A percentile compares a stretch with the other conserved stretches of the same genome.
Conservation (phyloP, 2,329 filamentous ascomycete genomes). For the Tolypocladium inflatum region DNA sequence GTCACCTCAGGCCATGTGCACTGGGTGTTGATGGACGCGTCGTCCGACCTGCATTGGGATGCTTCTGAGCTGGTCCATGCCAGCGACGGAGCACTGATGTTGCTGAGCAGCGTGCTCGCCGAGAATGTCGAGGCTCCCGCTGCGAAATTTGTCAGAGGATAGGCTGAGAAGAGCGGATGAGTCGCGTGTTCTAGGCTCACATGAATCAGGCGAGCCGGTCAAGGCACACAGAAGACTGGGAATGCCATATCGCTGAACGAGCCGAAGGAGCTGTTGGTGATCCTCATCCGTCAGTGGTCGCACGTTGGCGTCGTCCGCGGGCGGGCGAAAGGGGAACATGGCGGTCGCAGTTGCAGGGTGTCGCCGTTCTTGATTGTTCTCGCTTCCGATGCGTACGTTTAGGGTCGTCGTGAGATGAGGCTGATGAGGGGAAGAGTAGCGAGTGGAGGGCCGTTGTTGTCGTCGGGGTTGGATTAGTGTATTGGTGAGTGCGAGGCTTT, state of each 20-base stretch:
- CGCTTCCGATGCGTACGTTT: not conserved
- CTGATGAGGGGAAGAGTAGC: not conserved
- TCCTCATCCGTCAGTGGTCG: slow-evolving; percentile 28
- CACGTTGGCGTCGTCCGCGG: slow-evolving; percentile 23
- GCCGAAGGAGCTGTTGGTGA: slow-evolving; percentile 24
- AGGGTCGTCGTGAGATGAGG: not conserved
- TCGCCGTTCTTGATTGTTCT: not conserved
- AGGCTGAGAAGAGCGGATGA: not conserved
- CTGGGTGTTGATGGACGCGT: slow-evolving; percentile 28
- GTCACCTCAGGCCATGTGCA: slow-evolving; percentile 26
- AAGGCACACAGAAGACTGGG: slow-evolving; percentile 26
- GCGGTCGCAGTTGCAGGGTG: not conserved
- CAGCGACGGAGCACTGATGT: slow-evolving; percentile 28
- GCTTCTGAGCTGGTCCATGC: slow-evolving; percentile 31
- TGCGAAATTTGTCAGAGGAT: slow-evolving; percentile 7
- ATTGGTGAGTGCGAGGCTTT: not conserved
- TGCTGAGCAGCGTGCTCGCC: slow-evolving; percentile 30
- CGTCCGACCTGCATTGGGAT: slow-evolving; percentile 29
- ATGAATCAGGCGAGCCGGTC: slow-evolving; percentile 24
- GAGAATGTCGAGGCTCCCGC: slow-evolving; percentile 30
- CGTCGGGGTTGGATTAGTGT: not conserved
- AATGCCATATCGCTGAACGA: slow-evolving; percentile 28
- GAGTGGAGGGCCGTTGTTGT: not conserved
- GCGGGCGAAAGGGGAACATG: slow-evolving; percentile 25
- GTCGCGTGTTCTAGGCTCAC: slow-evolving; percentile 16